Conservation (phyloP, 257 asterid species). For the Forsythia viridissima region DNA sequence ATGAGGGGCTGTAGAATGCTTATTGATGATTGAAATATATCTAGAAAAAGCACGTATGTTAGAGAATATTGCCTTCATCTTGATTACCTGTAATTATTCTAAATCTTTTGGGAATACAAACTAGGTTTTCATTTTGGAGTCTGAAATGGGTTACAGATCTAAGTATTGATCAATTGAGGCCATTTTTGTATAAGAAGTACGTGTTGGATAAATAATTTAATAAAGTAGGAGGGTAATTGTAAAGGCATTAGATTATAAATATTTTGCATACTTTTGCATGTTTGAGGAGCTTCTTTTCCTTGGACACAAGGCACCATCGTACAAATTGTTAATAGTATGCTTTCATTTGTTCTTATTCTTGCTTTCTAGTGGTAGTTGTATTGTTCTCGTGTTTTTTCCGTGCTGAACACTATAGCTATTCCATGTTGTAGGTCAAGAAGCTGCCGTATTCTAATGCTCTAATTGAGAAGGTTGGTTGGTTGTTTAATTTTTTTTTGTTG, state of each 20-base stretch:
- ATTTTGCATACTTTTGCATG: not conserved
- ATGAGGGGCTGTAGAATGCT: constrained; percentile 2
- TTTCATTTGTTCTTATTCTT: constrained; percentile 6
- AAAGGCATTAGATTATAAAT: constrained; percentile 2
- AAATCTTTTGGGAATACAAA: not conserved
- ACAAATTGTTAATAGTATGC: not conserved
- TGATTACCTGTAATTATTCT: not conserved
- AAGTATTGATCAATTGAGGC: not conserved
- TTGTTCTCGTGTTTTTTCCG: not conserved
- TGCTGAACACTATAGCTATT: constrained; percentile 22
- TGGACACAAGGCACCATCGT: not conserved
- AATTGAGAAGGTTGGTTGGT: constrained; percentile 42
- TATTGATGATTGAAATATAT: constrained; percentile 13
- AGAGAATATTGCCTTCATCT: not conserved
- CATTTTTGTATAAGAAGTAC: not conserved
- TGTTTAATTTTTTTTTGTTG: not conserved
- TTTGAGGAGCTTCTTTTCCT: constrained; percentile 9
- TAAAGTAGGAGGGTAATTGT: constrained; percentile 5
- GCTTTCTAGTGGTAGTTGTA: constrained; percentile 1
- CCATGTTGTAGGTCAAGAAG: constrained; percentile 54
- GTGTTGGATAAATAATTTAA: not conserved
- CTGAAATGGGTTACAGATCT: not conserved
- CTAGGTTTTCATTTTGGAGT: constrained; percentile 7
- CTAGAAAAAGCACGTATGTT: constrained; percentile 12
- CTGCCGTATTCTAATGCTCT: constrained; percentile 24